Conservation (phyloP, 441 rosid species). For the Erodium texanum region DNA sequence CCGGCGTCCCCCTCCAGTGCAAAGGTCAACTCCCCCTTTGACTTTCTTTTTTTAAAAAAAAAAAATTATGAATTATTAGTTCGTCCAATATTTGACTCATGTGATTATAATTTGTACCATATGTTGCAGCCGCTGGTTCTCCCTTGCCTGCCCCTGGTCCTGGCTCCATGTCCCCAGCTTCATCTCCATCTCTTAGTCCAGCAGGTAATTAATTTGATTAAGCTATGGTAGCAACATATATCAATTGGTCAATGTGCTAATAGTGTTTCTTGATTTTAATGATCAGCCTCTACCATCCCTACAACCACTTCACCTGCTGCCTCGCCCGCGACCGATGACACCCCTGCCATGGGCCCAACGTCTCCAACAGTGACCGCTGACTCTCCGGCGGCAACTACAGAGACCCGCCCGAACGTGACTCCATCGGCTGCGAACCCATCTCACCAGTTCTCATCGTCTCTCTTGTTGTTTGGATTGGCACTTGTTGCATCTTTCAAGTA, state of each 20-base stretch:
- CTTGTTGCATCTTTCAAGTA: constrained; percentile 14
- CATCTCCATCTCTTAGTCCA: constrained; percentile 38
- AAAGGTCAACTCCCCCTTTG: too few relatives aligned
- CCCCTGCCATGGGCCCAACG: constrained; percentile 42
- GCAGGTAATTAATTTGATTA: constrained; percentile 23
- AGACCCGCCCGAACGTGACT: constrained; percentile 37
- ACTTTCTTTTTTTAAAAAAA: too few relatives aligned
- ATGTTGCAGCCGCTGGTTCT: constrained; percentile 39
- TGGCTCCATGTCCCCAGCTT: constrained; percentile 27
- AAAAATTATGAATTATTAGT: too few relatives aligned
- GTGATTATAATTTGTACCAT: not conserved
- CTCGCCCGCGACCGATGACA: constrained; percentile 45
- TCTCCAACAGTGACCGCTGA: constrained; percentile 27
- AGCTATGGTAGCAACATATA: not conserved
- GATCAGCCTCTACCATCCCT: constrained; percentile 40
- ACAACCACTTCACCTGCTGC: constrained; percentile 41
- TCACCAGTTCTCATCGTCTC: constrained; percentile 30
- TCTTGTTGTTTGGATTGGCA: constrained; percentile 34
- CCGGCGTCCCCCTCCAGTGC: constrained; percentile 75
- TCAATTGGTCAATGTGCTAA: not conserved
- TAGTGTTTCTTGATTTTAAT: not conserved
- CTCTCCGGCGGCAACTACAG: constrained; percentile 39
- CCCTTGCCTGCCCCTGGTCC: constrained; percentile 77
- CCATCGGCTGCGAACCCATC: constrained; percentile 45
- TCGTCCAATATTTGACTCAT: too few relatives aligned